Evolutionary conservation across 768 basidiomycete genomes (phyloP), one percentile per base, ranked within the genome.

Genomic region (Hericium rajendrae): DNA sequence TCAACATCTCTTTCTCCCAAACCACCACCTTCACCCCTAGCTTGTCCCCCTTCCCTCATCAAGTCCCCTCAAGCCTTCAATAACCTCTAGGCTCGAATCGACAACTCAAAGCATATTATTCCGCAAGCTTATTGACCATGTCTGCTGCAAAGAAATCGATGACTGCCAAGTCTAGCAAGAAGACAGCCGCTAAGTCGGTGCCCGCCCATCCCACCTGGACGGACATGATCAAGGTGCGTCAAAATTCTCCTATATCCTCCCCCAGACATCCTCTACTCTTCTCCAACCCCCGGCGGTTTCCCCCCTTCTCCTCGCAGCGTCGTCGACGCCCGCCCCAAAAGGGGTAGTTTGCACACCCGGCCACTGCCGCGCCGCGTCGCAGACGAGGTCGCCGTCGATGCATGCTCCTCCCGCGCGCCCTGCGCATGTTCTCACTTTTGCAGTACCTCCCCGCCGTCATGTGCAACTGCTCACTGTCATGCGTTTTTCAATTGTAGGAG

Each of bases 171-270:
- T 62, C 78, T 38, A 61, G 73, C 51, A 69, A 78, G 68, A 82
- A 79, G 71, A 63, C 73, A 38, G 68, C 75, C 18, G 64, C 73
- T 55, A 73, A 72, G 50, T 66, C 75, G 57, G 62, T 66, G 26
- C 62, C 69, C 54, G 57, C 78, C 43, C 83, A 85, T 64, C 84
- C 84, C 12, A 68, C 78, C 57, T 86, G 84, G 83, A 70, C 79
- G 57, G 86, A 89, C 56, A 90, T 90, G 87, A 88, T 90, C 70
- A 88, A 88, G 78, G 87, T 86, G 65, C 68, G 76, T 61, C 57
- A 53, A 48, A 51, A 49, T 60, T 54, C 54, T 38, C 32, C 52
- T 67, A 54, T 49, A 52, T 37, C 41, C 46, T 52, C 50, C 39
- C 10, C 20, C 40, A 50, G 55, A 58, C 63, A 12, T 43, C 55